Evolutionary conservation across 257 asterid genomes (phyloP), one percentile per base, ranked within the genome.

Genomic region (Euphrasia confusa): DNA sequence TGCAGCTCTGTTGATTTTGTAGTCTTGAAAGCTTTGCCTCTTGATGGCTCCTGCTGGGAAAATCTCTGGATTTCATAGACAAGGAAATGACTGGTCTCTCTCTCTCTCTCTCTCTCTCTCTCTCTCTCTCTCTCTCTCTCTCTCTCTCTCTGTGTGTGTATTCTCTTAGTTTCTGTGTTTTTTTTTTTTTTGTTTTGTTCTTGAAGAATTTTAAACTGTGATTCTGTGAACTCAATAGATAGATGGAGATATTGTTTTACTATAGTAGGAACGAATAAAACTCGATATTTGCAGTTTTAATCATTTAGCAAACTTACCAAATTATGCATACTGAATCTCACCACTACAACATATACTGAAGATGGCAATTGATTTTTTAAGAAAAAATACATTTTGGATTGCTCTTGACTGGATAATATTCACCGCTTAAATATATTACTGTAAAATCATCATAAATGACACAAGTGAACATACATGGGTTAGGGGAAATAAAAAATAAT

Each of bases 51-150:
- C 95, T 55, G 81, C 79, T 66, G 84, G 79, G 52, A 92, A 79
- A 79, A 71, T 67, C 63, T 62, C 94, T 69, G 83, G 78, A 17
- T 89, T 92, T 74, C 81, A 71, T 67, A 89, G 86, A 21, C 78
- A 89, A 71, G 99, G 89, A 79, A 75, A 84, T 76, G 86, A 84
- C 81, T 89, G 98, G 98, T 92, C 77, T 26, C 59, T 64, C 35
- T 58, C 66, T 54, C 13, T 47, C 70, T 56, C 7, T 12, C 55
- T 53, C 7, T 4, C 11, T 60, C 3, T 35, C 2, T 50, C 12
- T 30, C 12, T 11, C 47, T 11, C 47, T 63, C 32, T 58, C 65
- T 48, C 12, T 44, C 70, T 56, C 7, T 11, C 59, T 50, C 9
- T 4, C 12, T 60, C 2, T 35, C 2, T 52, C 12, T 26, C 10